phyloP scores from a whole-genome alignment of 1,284 basidiomycete genomes.

The Farysia itapuensis region DNA sequence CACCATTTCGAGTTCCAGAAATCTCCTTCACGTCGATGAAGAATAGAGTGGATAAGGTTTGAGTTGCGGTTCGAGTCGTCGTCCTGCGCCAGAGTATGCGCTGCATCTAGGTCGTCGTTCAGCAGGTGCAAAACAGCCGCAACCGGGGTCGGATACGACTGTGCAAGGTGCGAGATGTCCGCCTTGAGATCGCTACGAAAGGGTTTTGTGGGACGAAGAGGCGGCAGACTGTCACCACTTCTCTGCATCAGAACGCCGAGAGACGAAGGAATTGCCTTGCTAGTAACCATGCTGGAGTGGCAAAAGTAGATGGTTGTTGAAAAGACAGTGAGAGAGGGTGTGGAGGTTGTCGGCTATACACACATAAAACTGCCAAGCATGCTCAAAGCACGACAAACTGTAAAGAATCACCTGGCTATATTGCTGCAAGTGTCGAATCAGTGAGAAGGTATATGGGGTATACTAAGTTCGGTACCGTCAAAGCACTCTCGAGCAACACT shows the following conservation, averaged over 20 bases:
- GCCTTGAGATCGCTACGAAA: conserved; percentile 7
- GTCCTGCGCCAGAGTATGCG: conserved; percentile 33
- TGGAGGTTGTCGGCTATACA: too few species aligned
- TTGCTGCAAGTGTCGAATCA: too few species aligned
- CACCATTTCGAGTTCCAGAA: conserved; percentile 50
- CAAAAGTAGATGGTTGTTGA: too few species aligned
- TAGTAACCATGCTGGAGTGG: too few species aligned
- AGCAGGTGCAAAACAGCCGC: conserved; percentile 32
- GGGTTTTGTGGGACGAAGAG: conserved; percentile 18
- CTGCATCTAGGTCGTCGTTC: conserved; percentile 40
- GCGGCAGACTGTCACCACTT: conserved; percentile 8
- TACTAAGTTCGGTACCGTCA: too few species aligned
- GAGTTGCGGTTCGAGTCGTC: conserved; percentile 29
- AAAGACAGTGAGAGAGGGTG: too few species aligned
- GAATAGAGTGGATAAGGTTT: conserved; percentile 35
- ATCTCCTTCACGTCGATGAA: conserved; percentile 41
- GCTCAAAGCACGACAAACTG: too few species aligned
- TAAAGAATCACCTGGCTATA: too few species aligned
- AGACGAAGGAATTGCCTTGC: not conserved
- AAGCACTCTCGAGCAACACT: too few species aligned
- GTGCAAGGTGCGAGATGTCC: conserved; percentile 7
- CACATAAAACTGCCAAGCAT: too few species aligned
- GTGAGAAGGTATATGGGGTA: too few species aligned
- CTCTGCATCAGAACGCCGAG: not conserved
- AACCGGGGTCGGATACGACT: conserved; percentile 2